These are phyloP conservation scores for Elsinoe fawcettii DNA, from an alignment of 2,329 filamentous ascomycete genomes.

Conservation along the genomic window DNA sequence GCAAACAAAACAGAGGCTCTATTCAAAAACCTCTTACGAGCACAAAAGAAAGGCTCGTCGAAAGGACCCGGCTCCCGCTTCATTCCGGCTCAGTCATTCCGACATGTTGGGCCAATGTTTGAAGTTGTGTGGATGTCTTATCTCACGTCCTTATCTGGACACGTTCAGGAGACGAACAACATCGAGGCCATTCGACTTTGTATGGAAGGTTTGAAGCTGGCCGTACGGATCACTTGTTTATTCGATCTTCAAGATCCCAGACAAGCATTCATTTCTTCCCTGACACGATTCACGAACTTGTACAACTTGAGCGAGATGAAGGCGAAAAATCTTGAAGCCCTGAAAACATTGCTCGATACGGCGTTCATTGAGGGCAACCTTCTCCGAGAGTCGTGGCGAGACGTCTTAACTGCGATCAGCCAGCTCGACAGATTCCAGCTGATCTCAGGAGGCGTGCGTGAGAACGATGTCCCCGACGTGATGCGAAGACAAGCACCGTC, in stretches of 20 bases:
- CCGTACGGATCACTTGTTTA: constrained; percentile 84
- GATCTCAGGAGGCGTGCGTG: constrained; percentile 89
- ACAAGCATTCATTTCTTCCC: constrained; percentile 86
- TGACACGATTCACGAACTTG: constrained; percentile 89
- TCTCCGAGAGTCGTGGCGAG: constrained; percentile 85
- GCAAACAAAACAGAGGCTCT: constrained; percentile 70
- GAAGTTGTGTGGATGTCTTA: constrained; percentile 99
- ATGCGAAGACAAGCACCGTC: constrained; percentile 52
- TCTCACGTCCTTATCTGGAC: constrained; percentile 85
- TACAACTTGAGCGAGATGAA: constrained; percentile 94
- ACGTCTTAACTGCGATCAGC: constrained; percentile 88
- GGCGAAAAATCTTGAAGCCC: constrained; percentile 89
- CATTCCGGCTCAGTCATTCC: constrained; percentile 87
- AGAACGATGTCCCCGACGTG: constrained; percentile 85
- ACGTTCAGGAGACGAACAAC: constrained; percentile 89
- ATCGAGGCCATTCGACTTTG: constrained; percentile 86
- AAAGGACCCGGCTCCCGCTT: constrained; percentile 63
- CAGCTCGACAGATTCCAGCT: constrained; percentile 93
- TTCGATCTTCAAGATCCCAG: constrained; percentile 91
- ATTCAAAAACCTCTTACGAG: constrained; percentile 87
- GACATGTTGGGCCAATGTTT: constrained; percentile 96
- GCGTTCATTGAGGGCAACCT: constrained; percentile 88
- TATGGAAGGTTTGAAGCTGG: constrained; percentile 90
- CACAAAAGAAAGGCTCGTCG: constrained; percentile 68
- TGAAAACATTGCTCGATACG: constrained; percentile 85